Evolutionary conservation across 139 green algal species (phyloP).

Genomic region (Closterium sp.): DNA sequence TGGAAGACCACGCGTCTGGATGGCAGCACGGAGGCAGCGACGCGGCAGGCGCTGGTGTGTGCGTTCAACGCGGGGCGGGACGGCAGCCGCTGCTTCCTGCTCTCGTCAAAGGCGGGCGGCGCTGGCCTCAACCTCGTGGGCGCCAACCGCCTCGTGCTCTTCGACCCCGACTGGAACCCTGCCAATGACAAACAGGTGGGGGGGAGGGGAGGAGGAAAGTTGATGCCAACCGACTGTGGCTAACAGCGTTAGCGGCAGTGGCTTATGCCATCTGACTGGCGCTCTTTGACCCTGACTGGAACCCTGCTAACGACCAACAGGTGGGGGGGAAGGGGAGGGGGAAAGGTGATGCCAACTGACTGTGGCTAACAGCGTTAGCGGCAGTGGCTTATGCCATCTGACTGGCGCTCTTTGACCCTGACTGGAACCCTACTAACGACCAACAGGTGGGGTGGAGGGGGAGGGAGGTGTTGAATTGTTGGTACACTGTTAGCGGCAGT

Average conservation of each 20-base stretch:
- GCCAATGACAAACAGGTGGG: background rate
- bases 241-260: background rate
- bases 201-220: background rate
- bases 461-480: background rate
- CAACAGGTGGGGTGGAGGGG: conserved; percentile 51
- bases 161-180: background rate
- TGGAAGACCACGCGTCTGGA: conserved; percentile 43
- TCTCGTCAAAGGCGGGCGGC: conserved; percentile 88
- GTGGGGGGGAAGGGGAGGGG: background rate
- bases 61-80: conserved; percentile 62
- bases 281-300: too few species aligned
- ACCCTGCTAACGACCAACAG: background rate
- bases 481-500: background rate
- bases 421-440: conserved; percentile 91
- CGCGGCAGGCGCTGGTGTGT: conserved; percentile 72
- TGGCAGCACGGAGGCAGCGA: conserved; percentile 27
- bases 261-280: too few species aligned
- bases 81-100: conserved; percentile 70
- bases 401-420: too few species aligned
- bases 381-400: too few species aligned
- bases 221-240: background rate
- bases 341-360: background rate
- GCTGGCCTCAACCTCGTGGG: conserved; percentile 97
- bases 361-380: too few species aligned
- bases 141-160: too few species aligned